Evolutionary conservation across 2,329 filamentous ascomycete species (phyloP).

Genomic region (Laburnicola sp.): DNA sequence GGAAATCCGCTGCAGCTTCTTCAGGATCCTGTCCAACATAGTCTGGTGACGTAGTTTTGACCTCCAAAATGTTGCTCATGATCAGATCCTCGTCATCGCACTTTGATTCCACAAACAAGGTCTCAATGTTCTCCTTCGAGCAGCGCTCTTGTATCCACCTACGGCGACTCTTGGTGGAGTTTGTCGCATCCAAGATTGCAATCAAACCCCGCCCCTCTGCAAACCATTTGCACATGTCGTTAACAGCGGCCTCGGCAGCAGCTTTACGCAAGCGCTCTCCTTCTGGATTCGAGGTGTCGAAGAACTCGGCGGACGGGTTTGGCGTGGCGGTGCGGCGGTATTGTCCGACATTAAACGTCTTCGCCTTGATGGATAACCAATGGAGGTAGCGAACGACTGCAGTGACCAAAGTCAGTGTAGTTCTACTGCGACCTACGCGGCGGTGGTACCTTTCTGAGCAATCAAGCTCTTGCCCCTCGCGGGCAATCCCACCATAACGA

Average conservation of each 20-base stretch:
- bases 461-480: constrained; percentile 97
- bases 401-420: constrained; percentile 15
- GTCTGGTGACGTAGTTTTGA: constrained; percentile 95
- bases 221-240: constrained; percentile 96
- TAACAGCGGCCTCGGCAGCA: constrained; percentile 87
- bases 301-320: constrained; percentile 91
- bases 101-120: constrained; percentile 94
- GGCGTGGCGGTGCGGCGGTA: constrained; percentile 90
- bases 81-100: constrained; percentile 95
- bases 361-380: constrained; percentile 92
- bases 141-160: constrained; percentile 89
- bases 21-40: constrained; percentile 95
- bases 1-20: constrained; percentile 85
- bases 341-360: constrained; percentile 96
- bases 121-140: constrained; percentile 75
- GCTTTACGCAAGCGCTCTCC: constrained; percentile 86
- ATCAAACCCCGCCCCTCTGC: constrained; percentile 74
- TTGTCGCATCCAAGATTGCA: constrained; percentile 93
- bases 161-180: constrained; percentile 86
- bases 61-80: constrained; percentile 96
- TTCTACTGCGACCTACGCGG: neutral
- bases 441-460: constrained; percentile 80
- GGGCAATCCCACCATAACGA: constrained; percentile 97
- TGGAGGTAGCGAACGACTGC: constrained; percentile 74
- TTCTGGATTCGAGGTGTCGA: constrained; percentile 86